phyloP scores from a whole-genome alignment of 352 stramenopile species.

The Pythium dissotocum region DNA sequence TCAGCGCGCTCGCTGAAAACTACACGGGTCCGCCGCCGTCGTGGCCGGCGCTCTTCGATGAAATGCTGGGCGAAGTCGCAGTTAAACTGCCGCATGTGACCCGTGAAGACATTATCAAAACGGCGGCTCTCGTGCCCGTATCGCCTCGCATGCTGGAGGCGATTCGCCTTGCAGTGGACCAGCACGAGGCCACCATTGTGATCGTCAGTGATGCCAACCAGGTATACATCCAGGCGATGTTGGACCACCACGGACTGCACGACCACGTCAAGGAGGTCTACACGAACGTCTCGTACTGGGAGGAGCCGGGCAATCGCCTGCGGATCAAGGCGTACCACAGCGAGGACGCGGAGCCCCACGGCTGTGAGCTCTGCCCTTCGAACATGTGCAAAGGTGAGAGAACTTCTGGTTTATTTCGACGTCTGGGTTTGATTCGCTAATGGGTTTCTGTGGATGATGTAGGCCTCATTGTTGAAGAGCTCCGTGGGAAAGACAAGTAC shows the following conservation, averaged over 20 bases:
- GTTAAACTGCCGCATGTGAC: conserved; percentile 3
- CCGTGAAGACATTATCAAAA: conserved; percentile 17
- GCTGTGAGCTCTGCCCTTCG: conserved; percentile 22
- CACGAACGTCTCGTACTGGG: conserved; percentile 22
- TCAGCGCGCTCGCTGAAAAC: conserved; percentile 11
- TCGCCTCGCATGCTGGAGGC: conserved; percentile 1
- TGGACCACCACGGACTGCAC: conserved; percentile 17
- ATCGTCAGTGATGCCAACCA: conserved; percentile 32
- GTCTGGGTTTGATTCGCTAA: not conserved
- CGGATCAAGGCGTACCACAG: conserved; percentile 24
- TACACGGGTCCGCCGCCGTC: conserved; percentile 11
- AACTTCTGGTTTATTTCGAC: too few species aligned
- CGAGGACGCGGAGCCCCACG: conserved; percentile 15
- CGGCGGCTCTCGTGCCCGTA: not conserved
- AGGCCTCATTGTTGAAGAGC: conserved; percentile 20
- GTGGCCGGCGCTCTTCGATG: conserved; percentile 10
- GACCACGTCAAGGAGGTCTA: conserved; percentile 14
- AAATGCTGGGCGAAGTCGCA: conserved; percentile 1
- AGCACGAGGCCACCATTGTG: conserved; percentile 9
- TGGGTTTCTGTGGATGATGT: not conserved
- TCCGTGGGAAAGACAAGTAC: conserved; percentile 3
- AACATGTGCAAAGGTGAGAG: conserved; percentile 32
- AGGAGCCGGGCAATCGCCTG: conserved; percentile 9
- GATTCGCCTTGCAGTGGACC: conserved; percentile 2
- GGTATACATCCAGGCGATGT: conserved; percentile 27